Evolutionary conservation across 2,329 filamentous ascomycete species (phyloP).

Genomic region (Aspergillus phoenicis): DNA sequence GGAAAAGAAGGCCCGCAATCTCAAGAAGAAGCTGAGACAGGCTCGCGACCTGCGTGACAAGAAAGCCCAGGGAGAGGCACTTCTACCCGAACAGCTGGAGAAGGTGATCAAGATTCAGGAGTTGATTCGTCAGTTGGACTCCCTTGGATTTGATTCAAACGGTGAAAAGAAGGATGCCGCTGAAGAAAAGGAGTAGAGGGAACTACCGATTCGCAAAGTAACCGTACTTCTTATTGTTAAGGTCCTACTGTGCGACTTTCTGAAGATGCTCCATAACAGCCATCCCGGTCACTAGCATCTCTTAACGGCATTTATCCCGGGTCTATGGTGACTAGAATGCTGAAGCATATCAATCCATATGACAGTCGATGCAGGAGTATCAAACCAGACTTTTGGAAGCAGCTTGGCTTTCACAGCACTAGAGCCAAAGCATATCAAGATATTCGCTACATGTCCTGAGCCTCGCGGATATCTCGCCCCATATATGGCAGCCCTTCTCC

Average conservation of each 20-base stretch:
- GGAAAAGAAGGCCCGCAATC: conserved; percentile 88
- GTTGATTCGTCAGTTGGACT: conserved; percentile 82
- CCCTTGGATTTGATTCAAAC: conserved; percentile 79
- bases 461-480: neutral
- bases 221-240: neutral
- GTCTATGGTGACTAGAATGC: neutral
- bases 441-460: neutral
- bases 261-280: neutral
- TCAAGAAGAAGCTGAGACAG: conserved; percentile 94
- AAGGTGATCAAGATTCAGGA: conserved; percentile 98
- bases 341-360: neutral
- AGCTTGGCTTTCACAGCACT: neutral
- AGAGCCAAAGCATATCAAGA: neutral
- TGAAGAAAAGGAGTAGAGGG: conserved; percentile 16
- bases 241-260: neutral
- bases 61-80: conserved; percentile 79
- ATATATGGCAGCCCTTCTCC: neutral
- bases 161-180: conserved; percentile 61
- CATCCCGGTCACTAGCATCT: neutral
- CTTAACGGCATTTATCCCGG: neutral
- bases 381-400: neutral
- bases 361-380: neutral
- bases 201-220: neutral
- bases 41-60: conserved; percentile 87
- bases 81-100: conserved; percentile 92